Conservation (phyloP, 345 rosid species). For the Viola odorata region DNA sequence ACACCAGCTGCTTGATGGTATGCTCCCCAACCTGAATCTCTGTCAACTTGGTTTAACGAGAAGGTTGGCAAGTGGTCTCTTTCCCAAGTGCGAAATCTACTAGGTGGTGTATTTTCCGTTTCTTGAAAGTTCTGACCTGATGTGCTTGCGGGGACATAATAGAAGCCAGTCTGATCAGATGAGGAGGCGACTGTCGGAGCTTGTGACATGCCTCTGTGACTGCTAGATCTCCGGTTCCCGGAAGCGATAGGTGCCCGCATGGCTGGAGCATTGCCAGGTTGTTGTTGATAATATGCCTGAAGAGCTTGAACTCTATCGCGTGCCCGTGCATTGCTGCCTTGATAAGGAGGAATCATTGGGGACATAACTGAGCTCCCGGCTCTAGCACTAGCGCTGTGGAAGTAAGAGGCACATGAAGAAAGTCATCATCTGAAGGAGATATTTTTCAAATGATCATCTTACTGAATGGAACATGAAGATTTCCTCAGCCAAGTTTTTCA, state of each 20-base stretch:
- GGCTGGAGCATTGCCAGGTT: slow-evolving; percentile 42
- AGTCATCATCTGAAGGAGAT: not conserved
- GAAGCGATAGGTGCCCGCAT: slow-evolving; percentile 50
- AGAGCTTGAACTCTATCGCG: slow-evolving; percentile 88
- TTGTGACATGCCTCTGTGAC: slow-evolving; percentile 50
- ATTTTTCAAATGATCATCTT: not conserved
- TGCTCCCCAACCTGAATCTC: slow-evolving; percentile 56
- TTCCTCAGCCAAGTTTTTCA: not conserved
- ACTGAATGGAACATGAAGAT: not conserved
- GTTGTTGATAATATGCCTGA: slow-evolving; percentile 93
- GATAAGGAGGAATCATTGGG: slow-evolving; percentile 65
- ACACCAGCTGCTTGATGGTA: slow-evolving; percentile 51
- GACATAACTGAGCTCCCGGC: slow-evolving; percentile 66
- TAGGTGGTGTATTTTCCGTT: slow-evolving; percentile 12
- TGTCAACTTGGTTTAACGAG: slow-evolving; percentile 52
- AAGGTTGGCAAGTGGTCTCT: slow-evolving; percentile 47
- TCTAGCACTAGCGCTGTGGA: slow-evolving; percentile 56
- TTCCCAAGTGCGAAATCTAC: slow-evolving; percentile 18
- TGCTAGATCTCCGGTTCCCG: slow-evolving; percentile 45
- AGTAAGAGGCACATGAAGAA: slow-evolving; percentile 1
- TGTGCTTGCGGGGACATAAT: slow-evolving; percentile 50
- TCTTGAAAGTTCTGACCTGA: slow-evolving; percentile 51
- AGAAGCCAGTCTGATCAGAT: slow-evolving; percentile 64
- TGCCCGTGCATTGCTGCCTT: slow-evolving; percentile 84
- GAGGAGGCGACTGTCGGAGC: slow-evolving; percentile 56